Base-by-base conservation (phyloP, 768 basidiomycete genomes). In the Trichaptum fuscoviolaceum region DNA sequence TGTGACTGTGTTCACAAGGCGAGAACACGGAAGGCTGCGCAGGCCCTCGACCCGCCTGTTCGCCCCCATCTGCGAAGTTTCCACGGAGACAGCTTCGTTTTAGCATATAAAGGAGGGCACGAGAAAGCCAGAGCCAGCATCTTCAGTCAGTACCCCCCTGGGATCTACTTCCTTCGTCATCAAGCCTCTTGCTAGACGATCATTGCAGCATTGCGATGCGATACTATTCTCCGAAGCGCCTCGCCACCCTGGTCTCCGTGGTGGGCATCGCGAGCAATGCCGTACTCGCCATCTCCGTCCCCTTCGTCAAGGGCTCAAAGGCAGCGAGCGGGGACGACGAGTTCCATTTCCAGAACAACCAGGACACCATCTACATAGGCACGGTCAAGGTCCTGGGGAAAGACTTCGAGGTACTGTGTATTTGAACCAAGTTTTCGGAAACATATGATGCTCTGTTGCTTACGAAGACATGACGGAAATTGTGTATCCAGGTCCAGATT, bases 401-500 rank as follows among this genome's bases (percentile, higher is more conserved):
- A 52, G 42, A 52, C 12, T 52, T 52, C 10, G 42, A 15, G 12
- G 42, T 52, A 52, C n/a, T n/a, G n/a, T 52, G 10, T 20, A 52
- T 52, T 30, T 2, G 2, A 30, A n/a, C n/a, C n/a, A n/a, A 36
- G 7, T 36, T 52, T 20, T 52, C 42, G 15, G 42, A 52, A 20
- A 52, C 2, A 52, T 52, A 2, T 6, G 3, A 52, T 52, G 12
- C 15, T 12, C 2, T 20, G 20, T 52, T 20, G 20, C 42, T 52
- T 4, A 52, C 20, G 42, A 30, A 30, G 30, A 30, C 30, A 8
- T n/a, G n/a, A n/a, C 17, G 35, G 17, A 36, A 36, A 12, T 52
- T 61, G 6, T 3, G 18, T 61, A 25, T 24, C 12, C 24, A 61
- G 59, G 59, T 61, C 12, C 59, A 24, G 12, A 84, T 98, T 34